Base-by-base conservation (phyloP, 1,284 basidiomycete species). In the Ceratobasidium sp. region DNA sequence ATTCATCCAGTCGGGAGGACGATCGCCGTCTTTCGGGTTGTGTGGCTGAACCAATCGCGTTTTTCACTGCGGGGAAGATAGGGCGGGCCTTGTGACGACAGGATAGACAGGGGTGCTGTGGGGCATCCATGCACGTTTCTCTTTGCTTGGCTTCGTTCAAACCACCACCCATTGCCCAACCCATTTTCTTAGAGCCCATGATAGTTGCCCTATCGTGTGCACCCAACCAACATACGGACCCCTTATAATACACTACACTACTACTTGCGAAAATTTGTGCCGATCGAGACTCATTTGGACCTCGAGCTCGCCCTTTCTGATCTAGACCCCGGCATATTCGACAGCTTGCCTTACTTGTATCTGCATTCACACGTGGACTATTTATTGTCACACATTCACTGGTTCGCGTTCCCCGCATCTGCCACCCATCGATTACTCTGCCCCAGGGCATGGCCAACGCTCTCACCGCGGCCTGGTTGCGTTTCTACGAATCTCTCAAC, bases 401-500 rank as follows among this genome's bases (percentile, higher is more conserved):
- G 29, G 12, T 22, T 38, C 2, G 31, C 29, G 10, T 34, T 29
- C 29, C 31, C 27, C 65, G 22, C 52, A 38, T 45, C 52, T 20
- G 35, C 60, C 49, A 45, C 38, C 10, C 40, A 22, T 10, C 34
- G 31, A 32, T 35, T 35, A 20, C 54, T 50, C 43, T 43, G 29
- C 68, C 47, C 45, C 68, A 31, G 34, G 57, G 40, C 17, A 70
- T 56, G 69, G 58, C 69, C 35, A 55, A 56, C 60, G 52, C 42
- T 32, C 15, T 65, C 25, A 45, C 60, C 31, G 35, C 32, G 20
- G 29, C 54, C 47, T 65, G 45, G 58, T 22, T 31, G 22, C 27
- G 43, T 45, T 65, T 54, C 60, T 58, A 55, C 22, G 12, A 68
- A 3, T 60, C 87, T 73, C 86, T 91, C 76, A 91, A 91, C 77